Evolutionary conservation across 106 monocot species (phyloP).

Genomic region (Hemerocallis citrina): DNA sequence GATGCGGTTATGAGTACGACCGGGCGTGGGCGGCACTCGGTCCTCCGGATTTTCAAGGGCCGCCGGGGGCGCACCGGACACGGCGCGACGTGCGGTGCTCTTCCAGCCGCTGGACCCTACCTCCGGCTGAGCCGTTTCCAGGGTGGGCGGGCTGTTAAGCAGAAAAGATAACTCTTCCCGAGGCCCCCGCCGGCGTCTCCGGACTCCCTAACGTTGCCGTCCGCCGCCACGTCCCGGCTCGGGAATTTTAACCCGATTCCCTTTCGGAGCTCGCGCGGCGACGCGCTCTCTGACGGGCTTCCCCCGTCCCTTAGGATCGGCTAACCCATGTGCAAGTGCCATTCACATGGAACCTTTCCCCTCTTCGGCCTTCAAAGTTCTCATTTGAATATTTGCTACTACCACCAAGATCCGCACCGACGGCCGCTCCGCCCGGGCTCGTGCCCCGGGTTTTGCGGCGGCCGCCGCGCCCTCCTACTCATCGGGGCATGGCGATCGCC

Average conservation of each 20-base stretch:
- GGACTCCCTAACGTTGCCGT: conserved; percentile 15
- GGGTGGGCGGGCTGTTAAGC: conserved; percentile 12
- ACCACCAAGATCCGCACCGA: conserved; percentile 43
- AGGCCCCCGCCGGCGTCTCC: conserved; percentile 17
- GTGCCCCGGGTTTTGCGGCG: conserved; percentile 15
- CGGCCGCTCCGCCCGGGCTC: conserved; percentile 18
- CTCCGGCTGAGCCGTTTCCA: conserved; percentile 12
- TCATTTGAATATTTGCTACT: conserved; percentile 47
- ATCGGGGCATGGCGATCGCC: conserved; percentile 6
- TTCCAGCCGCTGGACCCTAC: conserved; percentile 20
- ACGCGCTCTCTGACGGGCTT: conserved; percentile 10
- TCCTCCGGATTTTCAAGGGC: conserved; percentile 26
- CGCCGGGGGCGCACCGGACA: conserved; percentile 12
- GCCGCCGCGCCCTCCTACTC: conserved; percentile 20
- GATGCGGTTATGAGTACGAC: conserved; percentile 32
- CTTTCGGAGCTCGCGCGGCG: conserved; percentile 15
- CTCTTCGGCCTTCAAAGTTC: conserved; percentile 36
- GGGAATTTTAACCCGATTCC: conserved; percentile 31
- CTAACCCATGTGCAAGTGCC: conserved; percentile 13
- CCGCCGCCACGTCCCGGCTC: conserved; percentile 18
- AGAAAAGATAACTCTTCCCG: conserved; percentile 28
- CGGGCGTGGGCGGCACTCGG: conserved; percentile 12
- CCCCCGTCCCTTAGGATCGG: conserved; percentile 11
- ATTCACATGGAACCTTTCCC: conserved; percentile 38
- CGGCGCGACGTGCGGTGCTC: conserved; percentile 16